These are phyloP conservation scores for Ichthyophonus hoferi DNA, from an alignment of 208 protist species.

Conservation along the genomic window DNA sequence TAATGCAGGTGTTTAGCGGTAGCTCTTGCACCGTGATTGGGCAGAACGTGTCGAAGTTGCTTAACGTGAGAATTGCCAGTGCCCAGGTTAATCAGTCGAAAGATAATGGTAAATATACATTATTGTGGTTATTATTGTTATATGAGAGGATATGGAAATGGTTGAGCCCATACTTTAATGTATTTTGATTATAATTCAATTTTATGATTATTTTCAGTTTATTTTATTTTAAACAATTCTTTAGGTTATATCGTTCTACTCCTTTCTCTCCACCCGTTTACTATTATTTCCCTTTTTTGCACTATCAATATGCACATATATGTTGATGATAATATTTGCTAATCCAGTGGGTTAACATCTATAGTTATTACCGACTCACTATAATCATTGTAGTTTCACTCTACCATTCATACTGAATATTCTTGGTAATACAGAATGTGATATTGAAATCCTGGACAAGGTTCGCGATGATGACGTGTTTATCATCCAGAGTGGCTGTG, in stretches of 20 bases:
- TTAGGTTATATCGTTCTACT: background rate
- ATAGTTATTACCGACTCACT: background rate
- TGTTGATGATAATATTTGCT: background rate
- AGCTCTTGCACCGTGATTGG: background rate
- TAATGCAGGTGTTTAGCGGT: background rate
- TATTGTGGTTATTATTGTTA: background rate
- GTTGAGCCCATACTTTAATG: background rate
- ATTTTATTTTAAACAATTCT: too few relatives aligned
- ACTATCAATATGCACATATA: background rate
- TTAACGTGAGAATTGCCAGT: background rate
- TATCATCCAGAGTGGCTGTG: slow-evolving; percentile 44
- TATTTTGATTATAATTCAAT: background rate
- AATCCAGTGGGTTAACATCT: background rate
- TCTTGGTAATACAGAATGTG: slow-evolving; percentile 11
- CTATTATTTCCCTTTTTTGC: background rate
- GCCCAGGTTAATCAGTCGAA: background rate
- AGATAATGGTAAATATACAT: background rate
- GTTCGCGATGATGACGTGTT: slow-evolving; percentile 43
- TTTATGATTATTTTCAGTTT: background rate
- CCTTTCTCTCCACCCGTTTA: background rate
- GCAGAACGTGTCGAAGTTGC: background rate
- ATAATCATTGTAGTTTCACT: background rate
- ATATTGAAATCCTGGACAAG: slow-evolving; percentile 29
- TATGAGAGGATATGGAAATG: background rate
- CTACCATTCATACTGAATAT: background rate